These are phyloP conservation scores for Picea glauca DNA, from an alignment of 75 land plant species.

Conservation along the genomic window DNA sequence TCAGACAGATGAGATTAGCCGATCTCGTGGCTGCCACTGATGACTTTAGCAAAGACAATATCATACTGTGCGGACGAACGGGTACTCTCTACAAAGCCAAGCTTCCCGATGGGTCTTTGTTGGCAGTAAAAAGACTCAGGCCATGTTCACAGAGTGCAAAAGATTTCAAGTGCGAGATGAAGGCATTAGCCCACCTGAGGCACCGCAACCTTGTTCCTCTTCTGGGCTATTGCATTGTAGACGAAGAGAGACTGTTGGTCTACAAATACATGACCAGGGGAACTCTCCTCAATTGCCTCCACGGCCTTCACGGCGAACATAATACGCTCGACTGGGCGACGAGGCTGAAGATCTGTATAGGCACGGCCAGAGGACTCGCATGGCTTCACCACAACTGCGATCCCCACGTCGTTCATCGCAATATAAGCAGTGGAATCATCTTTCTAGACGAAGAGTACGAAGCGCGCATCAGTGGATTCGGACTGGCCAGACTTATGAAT, in stretches of 20 bases:
- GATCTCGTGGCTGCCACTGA: conserved; percentile 84
- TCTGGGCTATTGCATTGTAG: conserved; percentile 74
- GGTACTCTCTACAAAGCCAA: conserved; percentile 74
- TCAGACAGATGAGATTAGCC: conserved; percentile 60
- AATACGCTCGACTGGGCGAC: conserved; percentile 62
- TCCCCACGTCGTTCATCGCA: conserved; percentile 72
- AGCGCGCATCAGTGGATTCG: conserved; percentile 89
- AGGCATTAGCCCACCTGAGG: conserved; percentile 52
- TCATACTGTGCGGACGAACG: conserved; percentile 62
- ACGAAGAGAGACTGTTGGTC: conserved; percentile 68
- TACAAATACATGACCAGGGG: conserved; percentile 82
- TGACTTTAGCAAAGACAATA: conserved; percentile 55
- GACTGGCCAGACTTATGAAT: conserved; percentile 84
- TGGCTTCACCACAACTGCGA: conserved; percentile 72
- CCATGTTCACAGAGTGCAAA: conserved; percentile 50
- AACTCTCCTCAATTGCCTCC: conserved; percentile 44
- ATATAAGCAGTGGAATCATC: conserved; percentile 60
- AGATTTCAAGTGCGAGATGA: conserved; percentile 79
- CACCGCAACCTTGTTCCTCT: conserved; percentile 81
- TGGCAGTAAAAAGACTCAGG: conserved; percentile 79
- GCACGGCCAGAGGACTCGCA: conserved; percentile 53
- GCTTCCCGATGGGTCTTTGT: conserved; percentile 63
- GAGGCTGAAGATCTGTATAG: conserved; percentile 43
- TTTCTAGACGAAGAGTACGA: conserved; percentile 67
- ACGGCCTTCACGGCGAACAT: conserved; percentile 19